Conservation (phyloP, 2,329 filamentous ascomycete genomes). For the Metarhizium brunneum region DNA sequence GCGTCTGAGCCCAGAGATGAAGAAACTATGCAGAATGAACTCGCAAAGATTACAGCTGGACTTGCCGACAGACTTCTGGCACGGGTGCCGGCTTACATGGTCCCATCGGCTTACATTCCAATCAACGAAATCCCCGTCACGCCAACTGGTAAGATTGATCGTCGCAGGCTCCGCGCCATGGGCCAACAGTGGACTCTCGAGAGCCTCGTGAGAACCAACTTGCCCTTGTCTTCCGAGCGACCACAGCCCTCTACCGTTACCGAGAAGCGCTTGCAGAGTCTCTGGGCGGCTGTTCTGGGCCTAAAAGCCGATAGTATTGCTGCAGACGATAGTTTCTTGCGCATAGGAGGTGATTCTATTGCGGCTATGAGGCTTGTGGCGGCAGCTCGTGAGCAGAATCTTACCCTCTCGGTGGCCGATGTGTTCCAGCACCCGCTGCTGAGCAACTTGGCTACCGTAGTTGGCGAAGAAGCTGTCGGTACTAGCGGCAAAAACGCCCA, state of each 20-base stretch:
- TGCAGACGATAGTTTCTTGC: conserved; percentile 35
- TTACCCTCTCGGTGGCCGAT: conserved; percentile 30
- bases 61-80: not conserved
- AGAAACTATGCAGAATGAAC: not conserved
- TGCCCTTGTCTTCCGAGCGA: not conserved
- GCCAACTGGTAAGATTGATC: conserved; percentile 4
- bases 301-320: conserved; percentile 17
- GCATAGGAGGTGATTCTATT: conserved; percentile 36
- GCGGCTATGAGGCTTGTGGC: conserved; percentile 31
- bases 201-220: not conserved
- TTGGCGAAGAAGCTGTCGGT: not conserved
- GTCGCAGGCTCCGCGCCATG: conserved; percentile 2
- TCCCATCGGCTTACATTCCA: conserved; percentile 4
- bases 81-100: conserved; percentile 3
- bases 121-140: conserved; percentile 1
- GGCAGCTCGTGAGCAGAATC: conserved; percentile 23
- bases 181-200: not conserved
- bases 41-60: not conserved
- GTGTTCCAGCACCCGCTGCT: conserved; percentile 23
- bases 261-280: not conserved
- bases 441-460: conserved; percentile 1
- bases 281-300: conserved; percentile 7
- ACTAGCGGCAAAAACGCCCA: not conserved
- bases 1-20: not conserved
- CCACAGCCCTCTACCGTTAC: not conserved